Evolutionary conservation across 495 filamentous ascomycete genomes (phyloP), one percentile per base, ranked within the genome.

Genomic region (Penicillium coprophilum): DNA sequence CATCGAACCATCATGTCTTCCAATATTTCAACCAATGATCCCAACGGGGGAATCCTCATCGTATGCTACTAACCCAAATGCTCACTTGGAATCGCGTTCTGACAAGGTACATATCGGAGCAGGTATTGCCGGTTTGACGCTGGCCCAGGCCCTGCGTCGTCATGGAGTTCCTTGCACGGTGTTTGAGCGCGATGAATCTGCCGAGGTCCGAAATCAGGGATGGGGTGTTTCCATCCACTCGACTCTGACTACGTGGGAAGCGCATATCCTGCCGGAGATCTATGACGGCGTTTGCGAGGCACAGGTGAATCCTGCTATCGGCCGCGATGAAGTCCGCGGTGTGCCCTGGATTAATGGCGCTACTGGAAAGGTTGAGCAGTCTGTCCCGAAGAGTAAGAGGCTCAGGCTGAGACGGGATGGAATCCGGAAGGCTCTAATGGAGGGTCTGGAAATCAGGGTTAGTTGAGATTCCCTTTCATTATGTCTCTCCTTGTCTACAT

Each of bases 211-310:
- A 4, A 61, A 61, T 5, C 66, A 67, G 43, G 80, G 80, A 31
- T 82, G 77, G 77, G 79, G 70, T 19, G 69, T 82, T 27, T 80
- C 80, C 1, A 69, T 81, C 45, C 78, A 81, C 57, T 80, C 74
- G 74, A 72, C 72, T n/a, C 68, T 78, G 19, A 56, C 17, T 6
- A 17, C 56, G 3, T 27, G 49, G 24, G 46, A 57, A 49, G 17
- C 40, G 40, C 40, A 43, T 12, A 43, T 43, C 15, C 19, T 43
- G 20, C 40, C 40, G 19, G 40, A 43, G 19, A 43, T 43, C 7
- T 43, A 43, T 43, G 40, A 43, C 40, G 19, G 40, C 6, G 40
- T 43, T 4, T 43, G 40, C 7, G 20, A 43, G 1, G 40, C 40
- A 12, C 40, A 43, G 20, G 40, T 43, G 2, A 43, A 43, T 23